These are phyloP conservation scores for Favolaschia claudopus DNA, from an alignment of 768 basidiomycete genomes.

Conservation along the genomic window DNA sequence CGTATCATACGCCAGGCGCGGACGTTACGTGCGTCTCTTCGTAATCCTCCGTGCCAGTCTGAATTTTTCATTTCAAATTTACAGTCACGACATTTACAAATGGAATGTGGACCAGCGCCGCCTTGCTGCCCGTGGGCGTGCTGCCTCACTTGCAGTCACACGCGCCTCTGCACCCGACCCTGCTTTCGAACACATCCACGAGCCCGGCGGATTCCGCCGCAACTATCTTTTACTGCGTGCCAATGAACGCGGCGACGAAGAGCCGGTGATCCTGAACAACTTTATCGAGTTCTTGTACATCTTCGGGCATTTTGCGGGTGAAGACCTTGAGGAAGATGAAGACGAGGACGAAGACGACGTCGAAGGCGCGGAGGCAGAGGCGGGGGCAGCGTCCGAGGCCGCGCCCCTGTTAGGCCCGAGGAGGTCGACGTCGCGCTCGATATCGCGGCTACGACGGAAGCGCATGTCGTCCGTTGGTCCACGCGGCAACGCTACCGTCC, in stretches of 20 bases:
- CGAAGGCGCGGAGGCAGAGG: too few species aligned
- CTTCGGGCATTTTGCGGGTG: conserved; percentile 97
- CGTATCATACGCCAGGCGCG: conserved; percentile 85
- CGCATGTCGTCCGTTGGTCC: conserved; percentile 66
- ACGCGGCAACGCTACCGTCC: conserved; percentile 87
- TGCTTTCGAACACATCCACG: conserved; percentile 90
- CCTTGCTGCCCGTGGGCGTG: conserved; percentile 64
- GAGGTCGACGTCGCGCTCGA: conserved; percentile 53
- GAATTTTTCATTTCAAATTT: conserved; percentile 16
- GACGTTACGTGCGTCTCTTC: conserved; percentile 84
- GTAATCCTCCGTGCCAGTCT: conserved; percentile 21
- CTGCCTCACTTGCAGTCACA: conserved; percentile 73
- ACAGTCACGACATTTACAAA: conserved; percentile 93
- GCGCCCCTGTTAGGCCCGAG: conserved; percentile 60
- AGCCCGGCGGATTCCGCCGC: conserved; percentile 93
- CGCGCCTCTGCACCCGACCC: conserved; percentile 65
- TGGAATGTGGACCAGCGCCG: conserved; percentile 84
- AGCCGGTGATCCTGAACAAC: conserved; percentile 75
- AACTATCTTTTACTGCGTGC: conserved; percentile 84
- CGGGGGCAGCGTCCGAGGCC: too few species aligned
- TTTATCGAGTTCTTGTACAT: conserved; percentile 95
- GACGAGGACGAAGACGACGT: conserved; percentile 76
- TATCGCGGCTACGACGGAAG: too few species aligned
- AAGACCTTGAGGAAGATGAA: conserved; percentile 89
- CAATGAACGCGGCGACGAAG: conserved; percentile 67